phyloP scores from a whole-genome alignment of 768 basidiomycete genomes.

The Naganishia randhawae region DNA sequence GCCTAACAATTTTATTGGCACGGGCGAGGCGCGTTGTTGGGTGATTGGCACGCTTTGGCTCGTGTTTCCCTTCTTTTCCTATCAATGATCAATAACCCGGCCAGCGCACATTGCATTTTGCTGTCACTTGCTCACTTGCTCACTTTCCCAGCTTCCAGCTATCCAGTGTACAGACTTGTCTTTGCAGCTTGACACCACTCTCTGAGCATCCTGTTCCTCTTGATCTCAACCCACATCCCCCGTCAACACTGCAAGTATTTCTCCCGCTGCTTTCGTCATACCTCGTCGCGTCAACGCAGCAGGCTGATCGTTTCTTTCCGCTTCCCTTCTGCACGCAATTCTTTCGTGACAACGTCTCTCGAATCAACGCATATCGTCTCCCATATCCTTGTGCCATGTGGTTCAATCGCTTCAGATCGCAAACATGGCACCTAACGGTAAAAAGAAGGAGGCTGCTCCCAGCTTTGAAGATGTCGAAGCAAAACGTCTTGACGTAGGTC shows the following conservation, averaged over 20 bases:
- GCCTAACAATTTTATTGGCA: constrained; percentile 20
- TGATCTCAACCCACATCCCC: no score
- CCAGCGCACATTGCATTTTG: neutral
- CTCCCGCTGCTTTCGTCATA: neutral
- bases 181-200: no score
- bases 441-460: constrained; percentile 10
- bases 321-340: neutral
- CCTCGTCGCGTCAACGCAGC: neutral
- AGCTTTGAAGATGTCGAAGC: constrained; percentile 22
- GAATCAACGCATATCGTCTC: neutral
- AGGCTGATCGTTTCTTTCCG: neutral
- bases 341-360: neutral
- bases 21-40: neutral
- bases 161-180: no score
- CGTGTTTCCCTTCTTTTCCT: constrained; percentile 4
- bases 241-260: neutral
- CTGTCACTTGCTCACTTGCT: neutral
- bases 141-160: neutral
- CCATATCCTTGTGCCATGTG: no score
- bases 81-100: neutral
- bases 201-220: no score
- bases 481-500: constrained; percentile 9
- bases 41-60: neutral
- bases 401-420: neutral
- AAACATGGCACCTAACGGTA: constrained; percentile 20